Evolutionary conservation across 345 rosid species (phyloP), one percentile per base, ranked within the genome.

Genomic region (Hibiscus syriacus): DNA sequence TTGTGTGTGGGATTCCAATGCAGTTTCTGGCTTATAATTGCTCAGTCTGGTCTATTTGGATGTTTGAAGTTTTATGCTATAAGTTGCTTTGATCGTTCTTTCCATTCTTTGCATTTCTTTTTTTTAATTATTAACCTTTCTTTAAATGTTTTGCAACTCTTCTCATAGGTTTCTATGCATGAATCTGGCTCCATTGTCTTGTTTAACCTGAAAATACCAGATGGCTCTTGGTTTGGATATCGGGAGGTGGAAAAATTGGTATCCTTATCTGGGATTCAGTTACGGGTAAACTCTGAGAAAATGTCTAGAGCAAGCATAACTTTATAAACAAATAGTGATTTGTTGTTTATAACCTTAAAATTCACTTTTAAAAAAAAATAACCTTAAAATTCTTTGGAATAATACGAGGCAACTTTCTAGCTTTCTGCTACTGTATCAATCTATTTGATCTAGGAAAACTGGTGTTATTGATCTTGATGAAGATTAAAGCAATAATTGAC

Each of bases 171-270:
- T 67, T 46, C 79, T 75, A 57, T 68, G 69, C 74, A 60, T 63
- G 79, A 79, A 55, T 77, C 82, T 9, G 92, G 98, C 54, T 81
- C 98, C 38, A 78, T 77, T 41, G 80, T 93, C 48, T 65, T 97
- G 64, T 90, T 93, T 81, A 93, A 90, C 77, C 80, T 93, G 80
- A 89, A 84, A 80, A 89, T 97, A 74, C 80, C 92, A 43, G 96
- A 87, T 81, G 97, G 91, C 17, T 86, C 96, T 70, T 93, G 98
- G 98, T 85, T 84, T 83, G 98, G 98, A 53, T 85, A 86, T 74
- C 81, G 83, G 70, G 98, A 93, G 78, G 97, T 90, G 79, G 98
- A 93, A 76, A 93, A 93, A 68, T 80, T 93, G 82, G 96, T 97
- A 74, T 87, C 98, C 56, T 79, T 93, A 64, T 89, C 91, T 69